These are phyloP conservation scores for Nasturtium officinale DNA, from an alignment of 345 rosid genomes.

Conservation along the genomic window DNA sequence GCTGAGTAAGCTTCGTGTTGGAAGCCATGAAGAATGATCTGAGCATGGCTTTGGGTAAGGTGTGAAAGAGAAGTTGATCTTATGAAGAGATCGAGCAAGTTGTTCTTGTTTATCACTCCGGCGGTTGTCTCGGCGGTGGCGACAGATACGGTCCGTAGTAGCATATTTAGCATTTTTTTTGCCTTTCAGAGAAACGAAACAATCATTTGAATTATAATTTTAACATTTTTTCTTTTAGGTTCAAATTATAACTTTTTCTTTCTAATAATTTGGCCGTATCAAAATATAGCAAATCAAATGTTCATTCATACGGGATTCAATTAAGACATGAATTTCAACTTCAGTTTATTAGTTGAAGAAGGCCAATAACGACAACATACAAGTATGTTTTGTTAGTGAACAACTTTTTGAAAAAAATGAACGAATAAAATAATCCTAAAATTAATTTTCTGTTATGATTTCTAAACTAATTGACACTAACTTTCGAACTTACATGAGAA, in stretches of 20 bases:
- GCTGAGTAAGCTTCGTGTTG: conserved; percentile 67
- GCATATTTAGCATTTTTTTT: conserved; percentile 26
- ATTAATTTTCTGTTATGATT: conserved; percentile 15
- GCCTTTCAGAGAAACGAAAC: not conserved
- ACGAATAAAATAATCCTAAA: not conserved
- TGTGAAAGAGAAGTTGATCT: conserved; percentile 53
- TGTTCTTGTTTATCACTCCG: conserved; percentile 35
- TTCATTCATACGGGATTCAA: not conserved
- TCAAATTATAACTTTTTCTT: not conserved
- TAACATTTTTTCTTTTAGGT: not conserved
- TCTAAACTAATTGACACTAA: conserved; percentile 18
- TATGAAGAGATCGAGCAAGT: conserved; percentile 51
- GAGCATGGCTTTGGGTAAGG: conserved; percentile 67
- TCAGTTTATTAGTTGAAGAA: not conserved
- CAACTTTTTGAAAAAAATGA: not conserved
- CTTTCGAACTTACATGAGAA: conserved; percentile 20
- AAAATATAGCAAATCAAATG: no score
- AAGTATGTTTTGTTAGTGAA: not conserved
- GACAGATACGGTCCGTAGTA: conserved; percentile 31
- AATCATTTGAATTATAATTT: no score
- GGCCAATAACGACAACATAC: not conserved
- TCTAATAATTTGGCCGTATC: not conserved
- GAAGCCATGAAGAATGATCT: conserved; percentile 56
- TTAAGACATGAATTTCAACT: not conserved
- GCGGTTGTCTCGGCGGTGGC: conserved; percentile 31